These are phyloP conservation scores for Hemileia vastatrix DNA, from an alignment of 1,284 basidiomycete genomes.

Conservation along the genomic window DNA sequence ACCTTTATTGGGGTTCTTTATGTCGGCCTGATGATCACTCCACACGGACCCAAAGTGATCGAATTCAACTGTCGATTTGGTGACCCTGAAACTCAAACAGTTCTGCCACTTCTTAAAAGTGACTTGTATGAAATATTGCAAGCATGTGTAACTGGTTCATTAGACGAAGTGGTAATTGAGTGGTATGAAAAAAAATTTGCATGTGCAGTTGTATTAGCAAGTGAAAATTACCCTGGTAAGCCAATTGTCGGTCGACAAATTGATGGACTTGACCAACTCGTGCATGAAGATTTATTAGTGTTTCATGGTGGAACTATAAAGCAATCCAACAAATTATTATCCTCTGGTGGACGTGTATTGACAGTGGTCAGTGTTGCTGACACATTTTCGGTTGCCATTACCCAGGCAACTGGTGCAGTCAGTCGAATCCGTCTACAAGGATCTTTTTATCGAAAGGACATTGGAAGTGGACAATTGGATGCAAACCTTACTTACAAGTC, in stretches of 20 bases:
- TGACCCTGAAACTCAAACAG: constrained; percentile 91
- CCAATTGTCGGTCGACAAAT: constrained; percentile 77
- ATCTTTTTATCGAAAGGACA: constrained; percentile 79
- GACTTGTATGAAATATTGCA: constrained; percentile 68
- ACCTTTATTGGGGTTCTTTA: constrained; percentile 95
- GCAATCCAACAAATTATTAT: constrained; percentile 60
- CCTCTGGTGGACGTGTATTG: constrained; percentile 84
- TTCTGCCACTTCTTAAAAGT: constrained; percentile 69
- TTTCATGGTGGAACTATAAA: constrained; percentile 83
- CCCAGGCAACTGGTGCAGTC: constrained; percentile 71
- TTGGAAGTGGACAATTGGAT: constrained; percentile 47
- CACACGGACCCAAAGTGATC: constrained; percentile 85
- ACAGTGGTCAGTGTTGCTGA: constrained; percentile 71
- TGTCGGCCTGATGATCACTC: constrained; percentile 87
- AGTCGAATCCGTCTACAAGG: constrained; percentile 75
- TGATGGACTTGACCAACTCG: constrained; percentile 55
- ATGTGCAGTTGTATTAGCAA: constrained; percentile 87
- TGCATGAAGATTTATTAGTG: constrained; percentile 65
- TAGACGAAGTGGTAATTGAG: constrained; percentile 72
- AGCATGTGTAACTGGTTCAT: constrained; percentile 79
- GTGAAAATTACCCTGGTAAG: constrained; percentile 79
- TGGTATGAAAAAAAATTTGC: constrained; percentile 62
- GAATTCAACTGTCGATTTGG: constrained; percentile 99
- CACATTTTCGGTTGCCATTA: constrained; percentile 68
- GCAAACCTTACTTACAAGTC: no score